Evolutionary conservation across 805 yeast species (phyloP).

Genomic region (Dipodascopsis uninucleata): DNA sequence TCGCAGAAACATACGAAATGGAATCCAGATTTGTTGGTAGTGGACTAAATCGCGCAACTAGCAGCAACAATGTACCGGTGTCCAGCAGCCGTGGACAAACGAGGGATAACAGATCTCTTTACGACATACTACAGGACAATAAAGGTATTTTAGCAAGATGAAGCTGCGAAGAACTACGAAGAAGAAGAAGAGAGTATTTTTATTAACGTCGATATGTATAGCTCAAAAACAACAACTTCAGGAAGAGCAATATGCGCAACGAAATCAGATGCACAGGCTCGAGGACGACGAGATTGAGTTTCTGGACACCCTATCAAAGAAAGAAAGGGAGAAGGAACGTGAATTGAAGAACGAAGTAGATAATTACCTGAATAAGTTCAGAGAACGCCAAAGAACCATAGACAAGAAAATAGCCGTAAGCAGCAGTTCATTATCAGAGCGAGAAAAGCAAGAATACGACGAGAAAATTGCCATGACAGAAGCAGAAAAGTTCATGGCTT

Average conservation of each 20-base stretch:
- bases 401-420: constrained; percentile 1
- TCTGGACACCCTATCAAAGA: constrained; percentile 14
- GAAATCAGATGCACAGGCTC: constrained; percentile 19
- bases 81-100: too few relatives aligned
- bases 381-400: constrained; percentile 2
- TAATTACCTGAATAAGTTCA: constrained; percentile 8
- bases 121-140: constrained; percentile 22
- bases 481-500: too few relatives aligned
- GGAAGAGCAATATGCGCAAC: constrained; percentile 16
- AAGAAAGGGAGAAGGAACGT: constrained; percentile 6
- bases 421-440: too few relatives aligned
- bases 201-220: neutral
- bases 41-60: too few relatives aligned
- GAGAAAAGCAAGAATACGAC: neutral
- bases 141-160: constrained; percentile 23
- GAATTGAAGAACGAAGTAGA: constrained; percentile 11
- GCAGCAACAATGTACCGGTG: too few relatives aligned
- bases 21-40: too few relatives aligned
- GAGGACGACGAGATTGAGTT: constrained; percentile 23
- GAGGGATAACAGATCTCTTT: constrained; percentile 16
- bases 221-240: constrained; percentile 19
- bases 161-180: too few relatives aligned
- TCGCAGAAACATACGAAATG: too few relatives aligned
- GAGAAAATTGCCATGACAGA: too few relatives aligned
- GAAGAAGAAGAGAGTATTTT: too few relatives aligned